These are phyloP conservation scores for Yarrowia yakushimensis DNA, from an alignment of 805 yeast species.

Conservation along the genomic window DNA sequence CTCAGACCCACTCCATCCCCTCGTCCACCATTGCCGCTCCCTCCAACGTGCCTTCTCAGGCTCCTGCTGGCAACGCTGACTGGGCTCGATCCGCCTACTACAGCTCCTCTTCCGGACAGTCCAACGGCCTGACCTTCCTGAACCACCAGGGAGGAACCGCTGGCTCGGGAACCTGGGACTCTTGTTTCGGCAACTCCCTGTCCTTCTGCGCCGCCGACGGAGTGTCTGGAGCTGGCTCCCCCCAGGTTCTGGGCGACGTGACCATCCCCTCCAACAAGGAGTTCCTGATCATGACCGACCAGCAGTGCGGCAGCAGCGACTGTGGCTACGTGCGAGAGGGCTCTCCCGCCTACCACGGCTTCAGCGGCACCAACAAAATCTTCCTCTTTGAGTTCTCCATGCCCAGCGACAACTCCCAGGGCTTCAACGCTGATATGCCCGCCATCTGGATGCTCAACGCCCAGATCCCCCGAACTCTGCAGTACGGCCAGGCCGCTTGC, in stretches of 20 bases:
- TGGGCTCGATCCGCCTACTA: constrained; percentile 77
- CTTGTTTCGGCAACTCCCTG: constrained; percentile 86
- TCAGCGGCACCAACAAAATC: constrained; percentile 77
- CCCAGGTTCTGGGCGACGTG: constrained; percentile 66
- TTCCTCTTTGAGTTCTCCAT: constrained; percentile 90
- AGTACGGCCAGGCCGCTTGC: constrained; percentile 80
- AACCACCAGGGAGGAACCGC: constrained; percentile 81
- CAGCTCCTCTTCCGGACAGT: constrained; percentile 58
- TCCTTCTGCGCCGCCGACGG: constrained; percentile 81
- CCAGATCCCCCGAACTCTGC: constrained; percentile 92
- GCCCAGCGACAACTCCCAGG: constrained; percentile 63
- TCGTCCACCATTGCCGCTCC: constrained; percentile 31
- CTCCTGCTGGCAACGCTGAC: constrained; percentile 45
- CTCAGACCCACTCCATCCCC: constrained; percentile 32
- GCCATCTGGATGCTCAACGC: constrained; percentile 96
- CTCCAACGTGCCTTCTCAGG: constrained; percentile 32
- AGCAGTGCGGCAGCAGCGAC: constrained; percentile 40
- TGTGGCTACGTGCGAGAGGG: constrained; percentile 87
- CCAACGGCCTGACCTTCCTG: constrained; percentile 73
- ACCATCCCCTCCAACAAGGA: constrained; percentile 72
- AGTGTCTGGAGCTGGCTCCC: constrained; percentile 61
- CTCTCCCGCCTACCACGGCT: constrained; percentile 93
- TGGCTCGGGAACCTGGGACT: constrained; percentile 86
- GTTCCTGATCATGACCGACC: constrained; percentile 70
- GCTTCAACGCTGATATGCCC: constrained; percentile 87